phyloP scores from a whole-genome alignment of 345 rosid genomes.

The Eutrema japonicum region DNA sequence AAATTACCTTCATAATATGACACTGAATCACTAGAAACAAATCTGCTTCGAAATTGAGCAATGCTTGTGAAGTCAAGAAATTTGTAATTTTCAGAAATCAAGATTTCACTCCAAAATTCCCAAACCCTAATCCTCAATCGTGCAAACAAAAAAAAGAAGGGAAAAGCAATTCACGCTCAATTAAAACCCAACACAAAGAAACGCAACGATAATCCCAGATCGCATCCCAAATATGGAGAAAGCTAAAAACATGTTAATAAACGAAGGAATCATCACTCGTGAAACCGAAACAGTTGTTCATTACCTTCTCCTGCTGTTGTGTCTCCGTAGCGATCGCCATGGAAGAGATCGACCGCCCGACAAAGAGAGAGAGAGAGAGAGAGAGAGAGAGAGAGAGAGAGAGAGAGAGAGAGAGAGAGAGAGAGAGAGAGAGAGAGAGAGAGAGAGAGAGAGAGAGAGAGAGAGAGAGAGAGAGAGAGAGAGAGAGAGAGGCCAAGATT shows the following conservation, averaged over 20 bases:
- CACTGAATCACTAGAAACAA: background rate
- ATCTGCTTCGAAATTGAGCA: conserved; percentile 2
- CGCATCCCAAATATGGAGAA: background rate
- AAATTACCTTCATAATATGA: background rate
- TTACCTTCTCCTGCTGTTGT: conserved; percentile 68
- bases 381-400: conserved; percentile 13
- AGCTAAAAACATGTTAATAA: background rate
- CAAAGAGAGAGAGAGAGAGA: conserved; percentile 21
- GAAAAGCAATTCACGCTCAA: too few relatives aligned
- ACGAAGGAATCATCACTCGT: conserved; percentile 1
- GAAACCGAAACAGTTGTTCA: background rate
- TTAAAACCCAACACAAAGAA: too few relatives aligned
- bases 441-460: conserved; percentile 17
- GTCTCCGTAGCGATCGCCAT: conserved; percentile 82
- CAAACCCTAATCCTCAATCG: too few relatives aligned
- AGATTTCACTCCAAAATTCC: background rate
- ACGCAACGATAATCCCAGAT: background rate
- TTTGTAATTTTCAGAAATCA: background rate
- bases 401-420: conserved; percentile 13
- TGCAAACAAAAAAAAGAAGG: too few relatives aligned
- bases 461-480: conserved; percentile 19
- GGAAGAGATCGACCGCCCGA: conserved; percentile 21
- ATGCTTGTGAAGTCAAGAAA: background rate
- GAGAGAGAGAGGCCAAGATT: conserved; percentile 14
- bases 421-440: conserved; percentile 19